Evolutionary conservation across 1,139 yeast genomes (phyloP), one percentile per base, ranked within the genome.

Genomic region (Pichia sp.): DNA sequence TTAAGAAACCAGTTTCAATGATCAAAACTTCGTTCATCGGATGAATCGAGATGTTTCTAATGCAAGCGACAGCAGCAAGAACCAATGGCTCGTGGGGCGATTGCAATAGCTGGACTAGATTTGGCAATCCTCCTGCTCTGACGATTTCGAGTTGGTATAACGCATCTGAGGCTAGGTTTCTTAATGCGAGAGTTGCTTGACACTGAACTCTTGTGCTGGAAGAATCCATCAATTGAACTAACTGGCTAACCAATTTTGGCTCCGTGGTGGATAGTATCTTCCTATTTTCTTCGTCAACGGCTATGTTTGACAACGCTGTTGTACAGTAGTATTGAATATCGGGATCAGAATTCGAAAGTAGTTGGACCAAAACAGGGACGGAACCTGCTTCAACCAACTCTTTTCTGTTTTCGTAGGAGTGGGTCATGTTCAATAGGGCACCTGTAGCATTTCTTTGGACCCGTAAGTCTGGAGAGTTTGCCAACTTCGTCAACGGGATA

Each of bases 361-460:
- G 74, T n/a, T 95, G 84, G 10, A 93, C 98, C 54, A 93, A 76
- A 8, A 93, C 96, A 0, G 99, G 99, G 6, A 93, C 96, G 7
- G 99, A 97, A 43, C 98, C 99, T 2, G 99, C 98, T 68, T 88
- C 90, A 48, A 93, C 99, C 59, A 93, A 76, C 70, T 95, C 98
- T 69, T 87, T 95, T 71, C 99, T 83, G 70, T 95, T 93, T 72
- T 91, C 99, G 60, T 87, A 90, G 21, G 96, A 88, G 68, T 93
- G 99, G 44, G 99, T 93, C 99, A 93, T 93, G 71, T 93, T 93
- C 60, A 93, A 78, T 65, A 93, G 75, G 0, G 99, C 99, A 47
- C 99, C 99, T 6, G 99, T 93, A 40, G 99, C 98, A 66, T 93
- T 93, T 71, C 99, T 81, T 73, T 93, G 99, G 6, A 93, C 99